Conservation (phyloP, 768 basidiomycete species). For the Suillus paluster region DNA sequence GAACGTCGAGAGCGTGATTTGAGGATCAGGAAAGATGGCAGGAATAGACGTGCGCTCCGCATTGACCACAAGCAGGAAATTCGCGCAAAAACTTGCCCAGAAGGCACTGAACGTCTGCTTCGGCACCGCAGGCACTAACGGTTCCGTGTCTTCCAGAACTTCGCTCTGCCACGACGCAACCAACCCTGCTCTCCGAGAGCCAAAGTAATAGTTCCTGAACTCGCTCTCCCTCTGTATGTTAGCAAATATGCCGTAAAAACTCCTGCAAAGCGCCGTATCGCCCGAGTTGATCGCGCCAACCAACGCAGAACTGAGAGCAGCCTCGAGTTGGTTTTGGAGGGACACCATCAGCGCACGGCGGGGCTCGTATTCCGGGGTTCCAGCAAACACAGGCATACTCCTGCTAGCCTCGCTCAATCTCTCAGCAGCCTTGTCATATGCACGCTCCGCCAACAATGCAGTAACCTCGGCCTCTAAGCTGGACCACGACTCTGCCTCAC, state of each 20-base stretch:
- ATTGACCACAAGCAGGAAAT: constrained; percentile 66
- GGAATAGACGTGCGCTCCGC: constrained; percentile 76
- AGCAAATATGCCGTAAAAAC: constrained; percentile 85
- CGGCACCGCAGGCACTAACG: constrained; percentile 20
- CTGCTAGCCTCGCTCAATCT: constrained; percentile 87
- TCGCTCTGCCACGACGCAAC: constrained; percentile 73
- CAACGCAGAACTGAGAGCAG: constrained; percentile 86
- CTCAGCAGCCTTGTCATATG: constrained; percentile 89
- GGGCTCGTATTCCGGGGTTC: constrained; percentile 89
- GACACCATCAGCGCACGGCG: constrained; percentile 86
- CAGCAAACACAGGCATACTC: constrained; percentile 91
- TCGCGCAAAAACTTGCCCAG: constrained; percentile 74
- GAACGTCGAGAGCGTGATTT: constrained; percentile 75
- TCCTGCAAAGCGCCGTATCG: constrained; percentile 74
- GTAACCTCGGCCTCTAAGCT: constrained; percentile 93
- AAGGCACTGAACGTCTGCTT: constrained; percentile 63
- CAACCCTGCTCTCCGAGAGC: constrained; percentile 69
- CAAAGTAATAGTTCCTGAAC: constrained; percentile 94
- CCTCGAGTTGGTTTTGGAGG: constrained; percentile 95
- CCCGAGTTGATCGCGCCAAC: constrained; percentile 83
- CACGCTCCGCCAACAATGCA: constrained; percentile 75
- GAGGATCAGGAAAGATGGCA: constrained; percentile 87
- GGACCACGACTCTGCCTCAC: constrained; percentile 97
- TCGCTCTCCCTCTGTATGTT: constrained; percentile 92
- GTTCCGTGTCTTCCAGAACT: constrained; percentile 55